These are phyloP conservation scores for Solanum rostratum DNA, from an alignment of 257 asterid species.

Conservation along the genomic window DNA sequence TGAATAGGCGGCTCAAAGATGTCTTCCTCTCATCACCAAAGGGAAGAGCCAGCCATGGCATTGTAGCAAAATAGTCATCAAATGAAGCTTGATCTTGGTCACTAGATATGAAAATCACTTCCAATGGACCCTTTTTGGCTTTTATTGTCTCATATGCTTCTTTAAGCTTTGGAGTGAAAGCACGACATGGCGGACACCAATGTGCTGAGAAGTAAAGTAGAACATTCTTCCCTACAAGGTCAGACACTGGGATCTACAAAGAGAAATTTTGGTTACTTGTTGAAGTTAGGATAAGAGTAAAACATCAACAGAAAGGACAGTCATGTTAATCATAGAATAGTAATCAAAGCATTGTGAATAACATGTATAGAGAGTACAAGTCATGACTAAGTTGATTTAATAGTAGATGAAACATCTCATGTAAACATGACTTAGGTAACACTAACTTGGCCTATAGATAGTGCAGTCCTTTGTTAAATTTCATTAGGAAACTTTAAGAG, in stretches of 20 bases:
- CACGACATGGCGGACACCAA: conserved; percentile 98
- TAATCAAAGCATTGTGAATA: not conserved
- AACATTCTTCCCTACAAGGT: conserved; percentile 61
- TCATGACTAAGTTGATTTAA: not conserved
- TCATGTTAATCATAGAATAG: not conserved
- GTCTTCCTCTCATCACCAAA: conserved; percentile 62
- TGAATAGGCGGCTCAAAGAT: conserved; percentile 39
- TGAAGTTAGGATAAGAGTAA: not conserved
- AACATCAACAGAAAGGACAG: not conserved
- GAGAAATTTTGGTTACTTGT: not conserved
- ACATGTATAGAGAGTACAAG: not conserved
- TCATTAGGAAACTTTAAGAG: not conserved
- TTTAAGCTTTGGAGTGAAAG: conserved; percentile 61
- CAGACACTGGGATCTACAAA: conserved; percentile 58
- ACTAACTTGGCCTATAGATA: not conserved
- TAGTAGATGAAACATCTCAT: not conserved
- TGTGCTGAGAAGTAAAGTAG: conserved; percentile 87
- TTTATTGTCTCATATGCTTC: conserved; percentile 52
- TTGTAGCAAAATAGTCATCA: conserved; percentile 54
- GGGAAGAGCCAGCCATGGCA: conserved; percentile 96
- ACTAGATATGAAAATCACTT: conserved; percentile 77
- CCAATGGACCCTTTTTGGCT: conserved; percentile 31
- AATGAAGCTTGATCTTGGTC: conserved; percentile 66
- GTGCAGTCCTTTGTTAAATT: not conserved
- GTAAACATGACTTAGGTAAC: not conserved